Evolutionary conservation across 345 rosid species (phyloP).

Genomic region (Eucalyptus erythrocorys): DNA sequence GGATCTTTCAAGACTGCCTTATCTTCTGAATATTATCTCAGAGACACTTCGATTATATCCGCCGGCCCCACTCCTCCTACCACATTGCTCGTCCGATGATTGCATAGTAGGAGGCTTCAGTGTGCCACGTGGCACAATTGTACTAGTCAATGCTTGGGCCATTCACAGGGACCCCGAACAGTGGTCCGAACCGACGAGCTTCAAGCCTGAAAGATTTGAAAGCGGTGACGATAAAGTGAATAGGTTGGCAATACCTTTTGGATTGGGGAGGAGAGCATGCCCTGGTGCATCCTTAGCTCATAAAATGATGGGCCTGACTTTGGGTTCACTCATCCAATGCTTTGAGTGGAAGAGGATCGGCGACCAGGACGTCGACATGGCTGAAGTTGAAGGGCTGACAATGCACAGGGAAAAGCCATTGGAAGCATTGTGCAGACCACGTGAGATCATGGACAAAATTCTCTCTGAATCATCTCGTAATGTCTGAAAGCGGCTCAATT

Average conservation of each 20-base stretch:
- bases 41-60: conserved; percentile 6
- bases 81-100: neutral
- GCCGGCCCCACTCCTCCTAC: neutral
- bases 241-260: neutral
- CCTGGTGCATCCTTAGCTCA: conserved; percentile 13
- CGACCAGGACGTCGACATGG: conserved; percentile 27
- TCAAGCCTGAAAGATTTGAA: neutral
- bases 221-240: neutral
- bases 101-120: neutral
- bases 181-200: neutral
- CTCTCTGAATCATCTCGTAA: neutral
- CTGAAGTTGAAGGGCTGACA: conserved; percentile 23
- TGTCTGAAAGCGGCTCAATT: neutral
- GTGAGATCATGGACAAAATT: neutral
- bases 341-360: conserved; percentile 41
- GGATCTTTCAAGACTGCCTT: conserved; percentile 11
- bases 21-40: conserved; percentile 16
- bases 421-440: conserved; percentile 18
- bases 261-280: conserved; percentile 18
- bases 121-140: neutral
- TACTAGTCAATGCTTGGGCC: neutral
- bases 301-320: conserved; percentile 2
- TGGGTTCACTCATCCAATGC: conserved; percentile 38
- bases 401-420: conserved; percentile 30
- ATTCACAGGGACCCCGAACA: neutral